These are phyloP conservation scores for Penicillium concentricum DNA, from an alignment of 2,329 filamentous ascomycete species.

Conservation along the genomic window DNA sequence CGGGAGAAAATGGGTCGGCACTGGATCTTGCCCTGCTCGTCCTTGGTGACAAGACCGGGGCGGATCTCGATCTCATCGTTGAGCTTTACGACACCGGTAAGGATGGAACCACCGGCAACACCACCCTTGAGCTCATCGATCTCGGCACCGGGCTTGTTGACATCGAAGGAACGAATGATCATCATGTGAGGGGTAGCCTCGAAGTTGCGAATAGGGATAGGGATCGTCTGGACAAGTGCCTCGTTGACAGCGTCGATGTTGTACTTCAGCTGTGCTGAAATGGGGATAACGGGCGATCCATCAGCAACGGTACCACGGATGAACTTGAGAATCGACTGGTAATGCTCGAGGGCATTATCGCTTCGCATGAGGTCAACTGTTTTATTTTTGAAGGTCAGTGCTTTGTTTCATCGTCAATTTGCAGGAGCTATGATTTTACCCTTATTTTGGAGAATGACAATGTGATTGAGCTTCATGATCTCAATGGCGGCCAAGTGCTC, in stretches of 20 bases:
- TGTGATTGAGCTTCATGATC: conserved; percentile 99
- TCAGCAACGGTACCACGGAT: conserved; percentile 96
- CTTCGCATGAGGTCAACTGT: conserved; percentile 91
- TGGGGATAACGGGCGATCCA: conserved; percentile 92
- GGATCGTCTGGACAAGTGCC: conserved; percentile 91
- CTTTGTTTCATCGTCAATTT: neutral
- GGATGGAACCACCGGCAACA: conserved; percentile 94
- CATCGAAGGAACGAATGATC: conserved; percentile 97
- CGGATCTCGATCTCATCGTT: conserved; percentile 98
- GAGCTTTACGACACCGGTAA: conserved; percentile 94
- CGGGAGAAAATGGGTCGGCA: conserved; percentile 97
- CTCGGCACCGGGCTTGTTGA: conserved; percentile 99
- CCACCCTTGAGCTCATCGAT: conserved; percentile 98
- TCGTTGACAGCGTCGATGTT: conserved; percentile 99
- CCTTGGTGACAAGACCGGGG: conserved; percentile 95
- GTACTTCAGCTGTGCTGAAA: conserved; percentile 97
- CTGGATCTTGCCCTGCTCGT: conserved; percentile 88
- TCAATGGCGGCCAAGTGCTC: conserved; percentile 99
- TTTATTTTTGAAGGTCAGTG: neutral
- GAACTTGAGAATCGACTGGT: conserved; percentile 97
- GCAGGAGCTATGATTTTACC: neutral
- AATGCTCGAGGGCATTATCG: conserved; percentile 89
- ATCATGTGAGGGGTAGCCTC: conserved; percentile 95
- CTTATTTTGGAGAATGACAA: conserved; percentile 99
- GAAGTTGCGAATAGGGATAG: conserved; percentile 88